Evolutionary conservation across 176 grass and related monocot species (phyloP), one percentile per base, ranked within the genome.

Genomic region (Cymbopogon citratus): DNA sequence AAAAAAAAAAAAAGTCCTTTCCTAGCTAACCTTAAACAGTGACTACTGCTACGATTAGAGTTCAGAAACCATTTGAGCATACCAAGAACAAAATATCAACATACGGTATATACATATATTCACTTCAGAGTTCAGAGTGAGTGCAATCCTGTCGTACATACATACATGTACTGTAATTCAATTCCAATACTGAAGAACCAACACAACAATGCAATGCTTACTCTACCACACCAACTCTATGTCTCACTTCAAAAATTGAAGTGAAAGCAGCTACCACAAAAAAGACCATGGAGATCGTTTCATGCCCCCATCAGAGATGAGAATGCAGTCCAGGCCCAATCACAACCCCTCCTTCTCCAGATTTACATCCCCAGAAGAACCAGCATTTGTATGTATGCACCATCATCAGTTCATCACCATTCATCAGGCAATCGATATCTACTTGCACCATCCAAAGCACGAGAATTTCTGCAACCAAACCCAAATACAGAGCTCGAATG

Each of bases 361-460:
- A 89, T 78, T 73, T 82, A 77, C 73, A 86, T 19, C 35, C 27
- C 26, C 69, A 69, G 19, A 44, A 10, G 48, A 26, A 26, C 64
- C 23, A 26, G 2, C 34, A 43, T 59, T 25, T 43, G 5, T 24
- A 63, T 63, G 2, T 1, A 27, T 33, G n/a, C n/a, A n/a, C 12
- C 76, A 63, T 43, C 74, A 14, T 2, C n/a, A n/a, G n/a, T n/a
- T 46, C 77, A 19, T 11, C 28, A 21, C 34, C 36, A 40, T 1
- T 45, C 27, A 36, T 44, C 49, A 28, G 39, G 9, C 49, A 28
- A 18, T 16, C 19, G 66, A 12, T 68, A 66, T 74, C 74, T 94
- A 91, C 59, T 90, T 95, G 90, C 87, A 95, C 85, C 81, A 95
- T 79, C 90, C 87, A 59, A 95, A 95, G 87, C 92, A 95, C 33